Conservation (phyloP, 2,329 filamentous ascomycete species). For the Calonectria ilicicola region DNA sequence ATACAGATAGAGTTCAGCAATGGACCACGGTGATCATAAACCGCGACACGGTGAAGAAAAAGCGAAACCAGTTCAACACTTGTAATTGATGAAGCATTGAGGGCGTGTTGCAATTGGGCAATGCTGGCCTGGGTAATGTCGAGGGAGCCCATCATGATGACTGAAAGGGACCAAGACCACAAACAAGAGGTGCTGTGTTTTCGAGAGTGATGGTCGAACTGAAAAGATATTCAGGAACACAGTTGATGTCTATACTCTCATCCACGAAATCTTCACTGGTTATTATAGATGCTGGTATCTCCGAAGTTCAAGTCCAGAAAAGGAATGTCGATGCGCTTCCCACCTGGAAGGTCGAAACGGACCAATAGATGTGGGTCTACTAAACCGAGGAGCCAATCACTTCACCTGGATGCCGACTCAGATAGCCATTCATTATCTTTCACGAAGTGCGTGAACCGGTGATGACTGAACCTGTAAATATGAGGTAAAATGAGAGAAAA, state of each 20-base stretch:
- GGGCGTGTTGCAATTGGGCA: constrained; percentile 36
- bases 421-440: too few relatives aligned
- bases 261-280: background rate
- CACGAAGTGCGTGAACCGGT: background rate
- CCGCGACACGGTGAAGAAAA: constrained; percentile 42
- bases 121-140: constrained; percentile 38
- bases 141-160: background rate
- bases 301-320: background rate
- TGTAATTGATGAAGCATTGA: constrained; percentile 30
- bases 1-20: constrained; percentile 43
- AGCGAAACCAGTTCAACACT: constrained; percentile 43
- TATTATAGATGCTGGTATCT: background rate
- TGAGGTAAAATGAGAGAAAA: background rate
- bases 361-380: background rate
- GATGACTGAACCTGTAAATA: background rate
- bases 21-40: constrained; percentile 39
- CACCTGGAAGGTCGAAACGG: constrained; percentile 5
- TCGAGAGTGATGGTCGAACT: background rate
- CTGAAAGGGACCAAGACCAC: background rate
- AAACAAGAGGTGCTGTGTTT: background rate
- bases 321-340: constrained; percentile 9
- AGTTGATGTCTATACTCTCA: background rate
- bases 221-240: background rate
- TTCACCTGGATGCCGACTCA: background rate
- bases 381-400: background rate